A percentile compares a stretch with the other conserved stretches of the same genome.
Evolutionary conservation across 2,329 filamentous ascomycete species (phyloP).

Genomic region (Aspergillus sp.): DNA sequence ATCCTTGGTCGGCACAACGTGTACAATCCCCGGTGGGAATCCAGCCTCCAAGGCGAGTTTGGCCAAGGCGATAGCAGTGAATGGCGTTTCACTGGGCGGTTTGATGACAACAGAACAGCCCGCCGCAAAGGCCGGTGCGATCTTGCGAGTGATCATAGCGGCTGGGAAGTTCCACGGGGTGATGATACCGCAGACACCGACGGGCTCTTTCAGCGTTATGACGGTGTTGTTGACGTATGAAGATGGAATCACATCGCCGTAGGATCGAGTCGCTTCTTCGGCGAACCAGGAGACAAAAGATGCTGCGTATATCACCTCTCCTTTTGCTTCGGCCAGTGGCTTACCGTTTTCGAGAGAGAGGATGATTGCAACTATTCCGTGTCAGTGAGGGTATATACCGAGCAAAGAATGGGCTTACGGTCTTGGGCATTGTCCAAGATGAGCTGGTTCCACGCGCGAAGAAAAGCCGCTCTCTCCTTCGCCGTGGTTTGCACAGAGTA

Average conservation of each 20-base stretch:
- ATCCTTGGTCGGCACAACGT: too few relatives aligned
- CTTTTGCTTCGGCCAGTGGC: constrained; percentile 56
- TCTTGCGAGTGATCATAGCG: constrained; percentile 50
- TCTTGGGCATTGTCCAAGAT: too few relatives aligned
- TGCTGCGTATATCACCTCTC: constrained; percentile 55
- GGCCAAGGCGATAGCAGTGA: constrained; percentile 80
- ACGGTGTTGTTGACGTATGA: constrained; percentile 56
- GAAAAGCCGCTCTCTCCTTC: too few relatives aligned
- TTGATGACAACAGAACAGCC: constrained; percentile 94
- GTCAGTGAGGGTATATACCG: too few relatives aligned
- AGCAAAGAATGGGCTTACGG: too few relatives aligned
- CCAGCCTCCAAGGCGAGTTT: constrained; percentile 84
- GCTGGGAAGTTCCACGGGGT: constrained; percentile 64
- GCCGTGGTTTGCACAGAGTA: too few relatives aligned
- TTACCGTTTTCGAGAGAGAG: constrained; percentile 70
- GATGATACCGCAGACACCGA: constrained; percentile 64
- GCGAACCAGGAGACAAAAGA: constrained; percentile 61
- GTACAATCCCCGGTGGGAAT: constrained; percentile 87
- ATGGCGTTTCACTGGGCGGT: constrained; percentile 86
- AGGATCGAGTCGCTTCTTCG: constrained; percentile 55
- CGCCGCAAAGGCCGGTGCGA: constrained; percentile 67
- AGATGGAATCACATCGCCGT: constrained; percentile 59
- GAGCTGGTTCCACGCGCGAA: too few relatives aligned
- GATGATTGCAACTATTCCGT: too few relatives aligned
- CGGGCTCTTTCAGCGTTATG: constrained; percentile 61